phyloP scores from a whole-genome alignment of 1,284 basidiomycete species.

The Sanghuangporus weigelae region DNA sequence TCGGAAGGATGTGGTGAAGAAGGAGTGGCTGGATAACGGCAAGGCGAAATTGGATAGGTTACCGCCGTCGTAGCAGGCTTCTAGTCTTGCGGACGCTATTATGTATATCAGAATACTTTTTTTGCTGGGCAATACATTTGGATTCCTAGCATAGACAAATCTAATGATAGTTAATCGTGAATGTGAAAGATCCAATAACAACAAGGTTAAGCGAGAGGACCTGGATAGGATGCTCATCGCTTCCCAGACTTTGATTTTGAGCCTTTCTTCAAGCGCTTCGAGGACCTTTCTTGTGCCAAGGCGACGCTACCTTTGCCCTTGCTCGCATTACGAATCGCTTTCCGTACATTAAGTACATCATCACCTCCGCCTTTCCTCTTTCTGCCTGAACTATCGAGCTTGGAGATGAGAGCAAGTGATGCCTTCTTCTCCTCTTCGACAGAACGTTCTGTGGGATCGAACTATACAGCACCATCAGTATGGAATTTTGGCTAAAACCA shows the following conservation, averaged over 20 bases:
- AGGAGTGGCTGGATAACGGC: constrained; percentile 77
- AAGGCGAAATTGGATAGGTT: constrained; percentile 56
- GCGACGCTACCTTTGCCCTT: constrained; percentile 61
- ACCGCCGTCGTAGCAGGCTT: constrained; percentile 25
- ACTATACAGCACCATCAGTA: constrained; percentile 39
- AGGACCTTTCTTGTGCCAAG: constrained; percentile 35
- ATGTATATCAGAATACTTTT: background rate
- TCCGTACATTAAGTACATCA: constrained; percentile 74
- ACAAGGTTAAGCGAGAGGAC: background rate
- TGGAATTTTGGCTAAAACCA: background rate
- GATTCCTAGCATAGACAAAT: background rate
- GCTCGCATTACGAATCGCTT: constrained; percentile 78
- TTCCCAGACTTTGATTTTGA: constrained; percentile 8
- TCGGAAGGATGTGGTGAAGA: constrained; percentile 70
- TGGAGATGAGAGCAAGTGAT: constrained; percentile 71
- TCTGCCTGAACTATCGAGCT: constrained; percentile 69
- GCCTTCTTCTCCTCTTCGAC: constrained; percentile 63
- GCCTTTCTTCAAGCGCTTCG: constrained; percentile 4
- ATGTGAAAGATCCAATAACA: background rate
- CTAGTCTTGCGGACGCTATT: background rate
- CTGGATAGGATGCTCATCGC: constrained; percentile 2
- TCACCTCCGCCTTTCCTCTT: constrained; percentile 51
- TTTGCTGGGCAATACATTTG: background rate
- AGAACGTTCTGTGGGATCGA: constrained; percentile 73
- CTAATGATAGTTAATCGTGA: background rate